Conservation (phyloP, 1,284 basidiomycete species). For the Trametes sp. region DNA sequence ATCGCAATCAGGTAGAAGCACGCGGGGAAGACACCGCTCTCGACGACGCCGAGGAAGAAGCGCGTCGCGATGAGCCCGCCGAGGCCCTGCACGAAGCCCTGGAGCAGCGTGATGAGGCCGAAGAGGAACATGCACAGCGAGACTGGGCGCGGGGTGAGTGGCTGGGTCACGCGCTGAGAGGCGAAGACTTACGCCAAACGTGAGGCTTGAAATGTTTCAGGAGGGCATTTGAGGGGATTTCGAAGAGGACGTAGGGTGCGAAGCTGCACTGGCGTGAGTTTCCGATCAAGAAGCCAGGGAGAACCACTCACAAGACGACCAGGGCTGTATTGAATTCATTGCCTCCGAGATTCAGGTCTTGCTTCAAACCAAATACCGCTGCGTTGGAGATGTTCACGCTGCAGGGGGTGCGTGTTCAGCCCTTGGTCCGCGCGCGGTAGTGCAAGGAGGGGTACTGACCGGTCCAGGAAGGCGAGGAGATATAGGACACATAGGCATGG, state of each 20-base stretch:
- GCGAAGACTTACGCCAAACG: slow-evolving; percentile 39
- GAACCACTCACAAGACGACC: slow-evolving; percentile 40
- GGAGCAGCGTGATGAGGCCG: slow-evolving; percentile 44
- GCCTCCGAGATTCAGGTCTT: slow-evolving; percentile 39
- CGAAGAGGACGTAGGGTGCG: slow-evolving; percentile 43
- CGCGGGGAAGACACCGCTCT: slow-evolving; percentile 44
- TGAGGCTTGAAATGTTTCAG: slow-evolving; percentile 44
- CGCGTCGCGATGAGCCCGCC: slow-evolving; percentile 46
- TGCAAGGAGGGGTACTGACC: slow-evolving; percentile 28
- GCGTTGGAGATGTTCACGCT: slow-evolving; percentile 45
- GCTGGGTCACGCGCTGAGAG: neutral
- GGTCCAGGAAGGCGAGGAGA: slow-evolving; percentile 44
- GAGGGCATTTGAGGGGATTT: slow-evolving; percentile 43
- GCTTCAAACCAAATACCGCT: slow-evolving; percentile 39
- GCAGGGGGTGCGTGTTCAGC: neutral
- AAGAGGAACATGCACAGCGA: slow-evolving; percentile 45
- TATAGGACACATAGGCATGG: slow-evolving; percentile 41
- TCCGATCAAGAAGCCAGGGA: neutral
- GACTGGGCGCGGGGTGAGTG: too few species aligned
- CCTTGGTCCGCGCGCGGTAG: too few species aligned
- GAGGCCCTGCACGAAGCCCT: slow-evolving; percentile 46
- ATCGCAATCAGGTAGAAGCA: slow-evolving; percentile 47
- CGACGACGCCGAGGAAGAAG: slow-evolving; percentile 48
- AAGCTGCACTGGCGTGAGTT: slow-evolving; percentile 36
- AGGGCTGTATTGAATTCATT: slow-evolving; percentile 42